Evolutionary conservation across 2,329 filamentous ascomycete genomes (phyloP), one percentile per base, ranked within the genome.

Genomic region (Colletotrichum tamarilloi): DNA sequence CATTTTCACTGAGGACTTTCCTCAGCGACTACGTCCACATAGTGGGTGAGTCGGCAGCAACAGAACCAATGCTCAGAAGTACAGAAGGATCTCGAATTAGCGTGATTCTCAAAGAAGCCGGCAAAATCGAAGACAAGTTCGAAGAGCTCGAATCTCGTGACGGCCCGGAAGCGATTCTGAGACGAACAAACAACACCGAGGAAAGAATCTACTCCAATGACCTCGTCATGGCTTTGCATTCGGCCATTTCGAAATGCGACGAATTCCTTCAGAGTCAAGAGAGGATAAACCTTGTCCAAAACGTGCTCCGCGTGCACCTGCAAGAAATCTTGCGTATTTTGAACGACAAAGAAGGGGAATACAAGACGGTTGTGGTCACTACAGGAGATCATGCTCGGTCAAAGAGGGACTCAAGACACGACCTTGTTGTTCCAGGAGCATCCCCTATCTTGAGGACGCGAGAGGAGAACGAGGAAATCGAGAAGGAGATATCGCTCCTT

Each of bases 251-350:
- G 3, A 77, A 77, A 35, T 75, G 75, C 5, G 74, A 68, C 3
- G 68, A 60, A 24, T 77, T 81, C 5, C 70, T 73, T 8, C 74
- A 72, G 3, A 68, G 71, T 1, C 80, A 81, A 22, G 77, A 80
- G 3, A 79, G 81, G 56, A 77, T 28, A 4, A n/a, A 30, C 5
- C 67, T 84, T 7, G 85, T 88, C 1, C 81, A 82, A 24, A 80
- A 85, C 55, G 86, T 89, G 3, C 74, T 89, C 14, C 83, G 87
- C 9, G 83, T 84, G 46, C 87, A 89, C 68, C 79, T 89, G 52
- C 87, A 89, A 74, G 84, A 85, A 67, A 81, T 88, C 0, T 74
- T 89, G 2, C 79, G 79, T 11, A 81, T 87, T 28, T 82, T 89
- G 49, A 89, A 88, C 70, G 77, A 81, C 22, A 38, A 59, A 35